phyloP scores from a whole-genome alignment of 2,329 filamentous ascomycete species.

The Chaetomium globosum region DNA sequence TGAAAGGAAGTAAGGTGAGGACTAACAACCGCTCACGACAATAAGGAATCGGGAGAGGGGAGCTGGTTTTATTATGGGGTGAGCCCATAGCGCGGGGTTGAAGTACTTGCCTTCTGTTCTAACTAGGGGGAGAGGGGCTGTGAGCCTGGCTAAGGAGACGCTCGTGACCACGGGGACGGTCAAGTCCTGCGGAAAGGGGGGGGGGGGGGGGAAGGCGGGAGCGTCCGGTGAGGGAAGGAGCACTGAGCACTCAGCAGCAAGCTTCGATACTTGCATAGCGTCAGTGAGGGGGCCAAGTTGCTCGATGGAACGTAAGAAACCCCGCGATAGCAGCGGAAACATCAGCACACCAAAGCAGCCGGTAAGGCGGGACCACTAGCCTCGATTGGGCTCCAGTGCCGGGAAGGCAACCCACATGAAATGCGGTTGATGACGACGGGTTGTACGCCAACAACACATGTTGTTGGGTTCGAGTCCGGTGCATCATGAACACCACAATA shows the following conservation, averaged over 20 bases:
- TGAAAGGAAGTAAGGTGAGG: constrained; percentile 22
- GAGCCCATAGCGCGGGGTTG: constrained; percentile 10
- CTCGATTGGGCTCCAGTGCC: constrained; percentile 7
- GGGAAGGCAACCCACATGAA: neutral
- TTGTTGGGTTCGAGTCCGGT: neutral
- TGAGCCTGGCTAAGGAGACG: constrained; percentile 26
- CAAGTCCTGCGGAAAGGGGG: neutral
- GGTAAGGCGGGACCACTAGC: constrained; percentile 12
- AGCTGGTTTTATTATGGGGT: constrained; percentile 25
- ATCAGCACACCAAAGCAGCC: constrained; percentile 20
- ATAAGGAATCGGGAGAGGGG: constrained; percentile 4
- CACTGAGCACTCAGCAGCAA: constrained; percentile 24
- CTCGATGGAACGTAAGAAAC: constrained; percentile 27
- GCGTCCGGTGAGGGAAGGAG: constrained; percentile 18
- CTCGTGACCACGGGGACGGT: constrained; percentile 30
- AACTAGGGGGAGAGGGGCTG: constrained; percentile 8
- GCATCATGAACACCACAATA: constrained; percentile 6
- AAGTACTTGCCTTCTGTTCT: constrained; percentile 20
- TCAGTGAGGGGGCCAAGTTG: constrained; percentile 30
- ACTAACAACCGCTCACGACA: constrained; percentile 10
- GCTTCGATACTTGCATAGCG: constrained; percentile 32
- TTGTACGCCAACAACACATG: constrained; percentile 10
- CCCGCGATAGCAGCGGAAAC: constrained; percentile 29
- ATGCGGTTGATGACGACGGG: neutral
- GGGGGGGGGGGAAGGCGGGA: constrained; percentile 12